Conservation (phyloP, 2,329 filamentous ascomycete genomes). For the Paraconiothyrium sp. region DNA sequence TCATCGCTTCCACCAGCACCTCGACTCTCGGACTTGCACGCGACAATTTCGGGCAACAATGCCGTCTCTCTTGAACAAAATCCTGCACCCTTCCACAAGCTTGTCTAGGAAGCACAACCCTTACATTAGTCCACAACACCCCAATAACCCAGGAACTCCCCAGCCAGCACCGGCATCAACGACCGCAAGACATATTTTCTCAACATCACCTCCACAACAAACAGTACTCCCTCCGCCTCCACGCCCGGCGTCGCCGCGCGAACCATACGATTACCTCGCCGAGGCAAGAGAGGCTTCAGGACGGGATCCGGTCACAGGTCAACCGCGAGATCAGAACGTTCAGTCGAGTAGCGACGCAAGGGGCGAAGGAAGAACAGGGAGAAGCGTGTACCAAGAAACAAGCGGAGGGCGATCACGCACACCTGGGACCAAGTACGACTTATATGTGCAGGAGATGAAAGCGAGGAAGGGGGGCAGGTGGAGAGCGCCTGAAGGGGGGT, state of each 20-base stretch:
- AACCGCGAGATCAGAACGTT: neutral
- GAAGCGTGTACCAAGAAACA: slow-evolving; percentile 17
- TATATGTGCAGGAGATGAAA: slow-evolving; percentile 23
- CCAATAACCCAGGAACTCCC: slow-evolving; percentile 9
- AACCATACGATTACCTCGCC: slow-evolving; percentile 27
- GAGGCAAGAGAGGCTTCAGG: slow-evolving; percentile 31
- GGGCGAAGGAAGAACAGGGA: slow-evolving; percentile 13
- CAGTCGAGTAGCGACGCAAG: neutral
- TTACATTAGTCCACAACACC: slow-evolving; percentile 23
- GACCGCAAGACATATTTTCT: slow-evolving; percentile 1
- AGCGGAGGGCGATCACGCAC: slow-evolving; percentile 19
- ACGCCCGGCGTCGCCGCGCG: slow-evolving; percentile 18
- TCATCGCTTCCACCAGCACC: neutral
- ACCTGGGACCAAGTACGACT: slow-evolving; percentile 25
- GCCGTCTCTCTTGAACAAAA: slow-evolving; percentile 17
- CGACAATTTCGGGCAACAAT: slow-evolving; percentile 6
- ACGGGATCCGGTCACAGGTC: slow-evolving; percentile 33
- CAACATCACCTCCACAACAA: neutral
- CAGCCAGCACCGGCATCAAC: slow-evolving; percentile 1
- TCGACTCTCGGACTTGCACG: neutral
- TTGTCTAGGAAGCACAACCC: slow-evolving; percentile 18
- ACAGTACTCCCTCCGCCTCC: neutral
- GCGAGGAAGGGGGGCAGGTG: slow-evolving; percentile 19
- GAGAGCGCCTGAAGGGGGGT: slow-evolving; percentile 25
- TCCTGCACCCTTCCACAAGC: slow-evolving; percentile 7